Conservation (phyloP, 1,284 basidiomycete species). For the Trichosporon coremiiforme region DNA sequence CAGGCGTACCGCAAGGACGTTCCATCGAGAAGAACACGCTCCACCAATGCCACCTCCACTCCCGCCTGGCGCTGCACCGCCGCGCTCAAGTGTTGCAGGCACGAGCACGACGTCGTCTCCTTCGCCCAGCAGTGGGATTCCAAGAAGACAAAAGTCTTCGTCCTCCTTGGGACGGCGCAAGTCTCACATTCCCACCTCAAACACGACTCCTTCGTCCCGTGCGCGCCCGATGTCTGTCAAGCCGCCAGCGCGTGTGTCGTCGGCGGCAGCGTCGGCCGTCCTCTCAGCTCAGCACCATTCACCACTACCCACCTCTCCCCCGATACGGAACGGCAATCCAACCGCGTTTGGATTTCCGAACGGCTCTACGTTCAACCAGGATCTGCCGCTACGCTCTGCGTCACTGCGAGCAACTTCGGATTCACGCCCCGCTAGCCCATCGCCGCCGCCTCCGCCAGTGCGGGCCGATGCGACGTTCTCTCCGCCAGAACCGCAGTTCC, state of each 20-base stretch:
- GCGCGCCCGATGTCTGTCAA: constrained; percentile 6
- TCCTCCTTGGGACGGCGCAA: constrained; percentile 1
- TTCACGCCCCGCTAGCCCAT: neutral
- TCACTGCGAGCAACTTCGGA: neutral
- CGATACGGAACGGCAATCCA: neutral
- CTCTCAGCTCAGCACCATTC: neutral
- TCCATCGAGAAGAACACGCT: neutral
- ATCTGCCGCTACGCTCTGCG: neutral
- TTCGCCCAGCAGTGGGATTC: constrained; percentile 2
- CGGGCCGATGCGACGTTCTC: neutral
- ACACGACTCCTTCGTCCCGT: constrained; percentile 4
- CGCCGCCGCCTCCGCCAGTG: neutral
- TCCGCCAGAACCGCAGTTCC: constrained; percentile 11
- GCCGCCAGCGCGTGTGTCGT: constrained; percentile 6
- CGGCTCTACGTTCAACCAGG: neutral
- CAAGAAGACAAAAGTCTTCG: constrained; percentile 8
- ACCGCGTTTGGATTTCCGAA: neutral
- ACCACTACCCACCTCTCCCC: neutral
- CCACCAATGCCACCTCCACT: constrained; percentile 11
- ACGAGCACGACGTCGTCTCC: constrained; percentile 1
- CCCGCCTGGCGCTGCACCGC: constrained; percentile 9
- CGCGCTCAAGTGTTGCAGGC: constrained; percentile 1
- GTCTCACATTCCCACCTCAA: constrained; percentile 17
- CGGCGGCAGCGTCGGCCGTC: constrained; percentile 2
- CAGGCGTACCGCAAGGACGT: neutral